Conservation (phyloP, 2,329 filamentous ascomycete genomes). For the Coleophoma eucalyptorum region DNA sequence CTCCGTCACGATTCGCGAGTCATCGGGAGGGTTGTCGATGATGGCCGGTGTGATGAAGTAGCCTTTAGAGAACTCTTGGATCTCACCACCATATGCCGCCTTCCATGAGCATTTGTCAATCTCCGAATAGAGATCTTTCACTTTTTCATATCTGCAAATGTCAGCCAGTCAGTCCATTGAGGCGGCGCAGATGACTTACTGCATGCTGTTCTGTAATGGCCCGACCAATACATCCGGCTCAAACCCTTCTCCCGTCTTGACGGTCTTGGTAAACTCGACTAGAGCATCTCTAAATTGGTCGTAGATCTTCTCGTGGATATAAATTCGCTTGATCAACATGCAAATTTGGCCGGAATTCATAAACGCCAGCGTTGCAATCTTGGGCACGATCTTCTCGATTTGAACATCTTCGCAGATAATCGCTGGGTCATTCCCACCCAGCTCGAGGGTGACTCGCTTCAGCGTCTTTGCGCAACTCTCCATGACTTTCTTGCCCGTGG, state of each 20-base stretch:
- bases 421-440: conserved; percentile 51
- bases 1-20: conserved; percentile 50
- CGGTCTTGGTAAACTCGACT: conserved; percentile 41
- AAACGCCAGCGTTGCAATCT: conserved; percentile 43
- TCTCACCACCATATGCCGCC: conserved; percentile 36
- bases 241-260: conserved; percentile 31
- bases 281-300: conserved; percentile 46
- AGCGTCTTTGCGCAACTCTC: conserved; percentile 43
- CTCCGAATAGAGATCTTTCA: conserved; percentile 50
- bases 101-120: conserved; percentile 48
- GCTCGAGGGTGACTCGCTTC: conserved; percentile 49
- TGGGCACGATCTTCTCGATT: conserved; percentile 39
- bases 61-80: conserved; percentile 25
- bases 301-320: conserved; percentile 56
- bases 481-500: conserved; percentile 44
- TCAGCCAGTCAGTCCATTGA: neutral
- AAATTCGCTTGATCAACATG: conserved; percentile 53
- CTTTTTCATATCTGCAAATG: conserved; percentile 35
- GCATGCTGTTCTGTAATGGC: conserved; percentile 60
- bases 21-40: conserved; percentile 51
- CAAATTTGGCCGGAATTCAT: conserved; percentile 52
- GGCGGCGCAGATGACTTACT: conserved; percentile 34
- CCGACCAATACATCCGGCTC: conserved; percentile 35
- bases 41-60: conserved; percentile 58
- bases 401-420: conserved; percentile 49